Evolutionary conservation across 805 yeast species (phyloP), one percentile per base, ranked within the genome.

Genomic region (Torulaspora delbrueckii): DNA sequence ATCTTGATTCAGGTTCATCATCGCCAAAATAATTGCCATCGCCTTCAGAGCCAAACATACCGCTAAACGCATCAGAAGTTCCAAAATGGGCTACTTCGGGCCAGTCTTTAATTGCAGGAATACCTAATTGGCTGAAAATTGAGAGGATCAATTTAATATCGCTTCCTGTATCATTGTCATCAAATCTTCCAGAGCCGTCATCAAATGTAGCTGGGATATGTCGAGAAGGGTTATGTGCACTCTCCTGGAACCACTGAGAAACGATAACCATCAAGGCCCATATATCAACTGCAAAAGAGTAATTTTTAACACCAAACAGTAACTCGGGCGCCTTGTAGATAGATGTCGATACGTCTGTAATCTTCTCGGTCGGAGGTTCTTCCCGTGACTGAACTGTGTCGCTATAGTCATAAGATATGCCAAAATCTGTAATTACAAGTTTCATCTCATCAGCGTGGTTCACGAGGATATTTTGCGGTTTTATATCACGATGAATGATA

Each of bases 391-490:
- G 58, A 22, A 42, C 35, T 3, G 38, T 33, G 68, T 47, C 42
- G 5, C 63, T 59, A 1, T 55, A 47, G 37, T 59, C 59, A 41
- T 76, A 74, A 31, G 86, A 81, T 2, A 80, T 74, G 5, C 95
- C 93, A 63, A 83, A 82, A 57, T 87, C 95, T 12, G 79, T 77
- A 1, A 83, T 51, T 6, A 66, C 86, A 59, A 83, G 78, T 47
- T 81, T 85, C 40, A 56, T 40, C 24, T 32, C 41, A 13, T 18
- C 31, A 10, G 33, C 28, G 19, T 24, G 25, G 4, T 26, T 27
- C 53, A 87, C 85, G 91, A 88, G 82, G 50, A 90, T 82, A 65
- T 90, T 90, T 57, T 88, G 96, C 8, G 96, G 96, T 67, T 90
- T 90, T 45, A 90, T 89, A 67, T 90, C 97, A 58, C 97, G 74